Evolutionary conservation across 1,139 yeast genomes (phyloP).

Genomic region (Hyphopichia khmerensis): DNA sequence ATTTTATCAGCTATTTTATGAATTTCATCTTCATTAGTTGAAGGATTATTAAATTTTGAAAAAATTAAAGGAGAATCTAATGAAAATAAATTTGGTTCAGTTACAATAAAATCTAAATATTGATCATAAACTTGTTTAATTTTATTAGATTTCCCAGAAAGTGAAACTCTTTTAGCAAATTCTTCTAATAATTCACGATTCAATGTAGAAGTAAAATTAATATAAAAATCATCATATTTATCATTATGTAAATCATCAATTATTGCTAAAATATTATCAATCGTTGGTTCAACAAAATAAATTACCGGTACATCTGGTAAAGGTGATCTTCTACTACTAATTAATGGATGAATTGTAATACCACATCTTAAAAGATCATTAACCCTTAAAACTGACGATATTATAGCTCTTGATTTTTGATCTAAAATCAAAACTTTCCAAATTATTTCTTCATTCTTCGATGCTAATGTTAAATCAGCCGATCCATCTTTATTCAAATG

Average conservation of each 20-base stretch:
- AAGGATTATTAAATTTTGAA: constrained; percentile 66
- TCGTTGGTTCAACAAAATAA: constrained; percentile 86
- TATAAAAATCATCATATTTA: constrained; percentile 73
- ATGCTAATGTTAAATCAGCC: constrained; percentile 52
- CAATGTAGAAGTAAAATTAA: constrained; percentile 83
- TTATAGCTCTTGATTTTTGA: constrained; percentile 72
- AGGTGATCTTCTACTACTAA: constrained; percentile 68
- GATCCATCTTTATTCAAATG: constrained; percentile 65
- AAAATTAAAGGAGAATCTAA: constrained; percentile 69
- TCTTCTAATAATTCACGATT: constrained; percentile 80
- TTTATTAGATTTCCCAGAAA: constrained; percentile 63
- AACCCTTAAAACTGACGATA: constrained; percentile 86
- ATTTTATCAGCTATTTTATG: constrained; percentile 65
- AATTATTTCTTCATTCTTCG: constrained; percentile 60
- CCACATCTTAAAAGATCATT: constrained; percentile 88
- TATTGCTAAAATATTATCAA: constrained; percentile 66
- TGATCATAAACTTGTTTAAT: constrained; percentile 92
- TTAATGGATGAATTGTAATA: constrained; percentile 80
- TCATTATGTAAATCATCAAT: constrained; percentile 72
- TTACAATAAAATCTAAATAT: constrained; percentile 84
- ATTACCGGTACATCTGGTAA: constrained; percentile 93
- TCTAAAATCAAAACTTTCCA: constrained; percentile 97
- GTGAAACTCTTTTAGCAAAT: constrained; percentile 79
- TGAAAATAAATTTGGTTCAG: constrained; percentile 88
- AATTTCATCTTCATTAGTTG: constrained; percentile 72